Evolutionary conservation across 108 stramenopile genomes (phyloP), one percentile per base, ranked within the genome.

Genomic region (Craspedostauros australis): DNA sequence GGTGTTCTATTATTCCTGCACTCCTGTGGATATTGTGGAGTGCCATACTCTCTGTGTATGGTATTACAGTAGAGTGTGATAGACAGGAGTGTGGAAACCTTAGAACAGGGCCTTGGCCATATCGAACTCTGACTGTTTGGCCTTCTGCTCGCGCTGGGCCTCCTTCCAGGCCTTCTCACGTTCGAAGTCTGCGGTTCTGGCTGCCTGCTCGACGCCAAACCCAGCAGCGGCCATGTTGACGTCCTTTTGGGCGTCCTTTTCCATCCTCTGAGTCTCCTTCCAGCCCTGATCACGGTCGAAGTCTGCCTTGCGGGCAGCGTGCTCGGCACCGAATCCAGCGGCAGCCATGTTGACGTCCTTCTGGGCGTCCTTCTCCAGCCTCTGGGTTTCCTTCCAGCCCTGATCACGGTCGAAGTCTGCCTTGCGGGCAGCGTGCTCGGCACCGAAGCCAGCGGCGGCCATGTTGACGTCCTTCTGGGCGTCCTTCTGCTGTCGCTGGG

Each of bases 321-420:
- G 51, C 12, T 52, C 51, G 4, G 39, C 51, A 33, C 55, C 54
- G 26, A 66, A 66, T 6, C 46, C 48, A 5, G 64, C 46, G 11
- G 21, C 47, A 15, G 71, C 64, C 55, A 72, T 66, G 54, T 53
- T 51, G 20, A 68, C 51, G 25, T 74, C 52, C 57, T 66, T 73
- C 21, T 54, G 49, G 5, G 37, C 27, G 22, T 52, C 51, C 26
- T 51, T 62, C 11, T 66, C 52, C 14, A 39, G 18, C 16, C 50
- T 37, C 21, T 52, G 9, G 0, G 53, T 27, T 19, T 66, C 59
- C 50, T 66, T 66, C 47, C 49, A 71, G 0, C 51, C 62, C 29
- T 71, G 47, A 3, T 71, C 70, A 7, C 62, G 62, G 33, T 64
- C 41, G 32, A 58, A 71, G 31, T 71, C 60, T 3, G 52, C 70